phyloP scores from a whole-genome alignment of 805 yeast genomes.

The Diddensiella transvaalensis region DNA sequence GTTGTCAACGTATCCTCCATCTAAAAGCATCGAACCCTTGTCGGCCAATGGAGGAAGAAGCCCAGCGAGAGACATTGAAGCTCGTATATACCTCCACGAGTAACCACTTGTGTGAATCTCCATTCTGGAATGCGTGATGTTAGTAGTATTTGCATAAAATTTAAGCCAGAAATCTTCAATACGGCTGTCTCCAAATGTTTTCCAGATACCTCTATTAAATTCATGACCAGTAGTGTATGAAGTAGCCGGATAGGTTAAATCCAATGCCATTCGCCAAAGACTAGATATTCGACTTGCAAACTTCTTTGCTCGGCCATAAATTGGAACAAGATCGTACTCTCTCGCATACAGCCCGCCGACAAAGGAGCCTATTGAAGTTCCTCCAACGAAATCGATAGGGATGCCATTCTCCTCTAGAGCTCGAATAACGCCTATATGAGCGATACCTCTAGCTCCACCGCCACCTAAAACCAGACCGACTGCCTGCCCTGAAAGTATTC shows the following conservation, averaged over 20 bases:
- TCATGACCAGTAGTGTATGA: slow-evolving; percentile 97
- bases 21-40: slow-evolving; percentile 87
- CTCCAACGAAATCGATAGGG: slow-evolving; percentile 92
- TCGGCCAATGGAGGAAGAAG: slow-evolving; percentile 79
- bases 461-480: slow-evolving; percentile 95
- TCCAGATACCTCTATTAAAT: slow-evolving; percentile 97
- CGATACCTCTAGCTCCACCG: slow-evolving; percentile 94
- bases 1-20: slow-evolving; percentile 95
- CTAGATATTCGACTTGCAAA: slow-evolving; percentile 81
- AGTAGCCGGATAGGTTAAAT: slow-evolving; percentile 88
- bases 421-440: slow-evolving; percentile 87
- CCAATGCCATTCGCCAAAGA: slow-evolving; percentile 78
- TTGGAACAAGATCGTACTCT: slow-evolving; percentile 87
- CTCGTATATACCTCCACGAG: slow-evolving; percentile 93
- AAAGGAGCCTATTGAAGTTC: slow-evolving; percentile 94
- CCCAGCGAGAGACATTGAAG: slow-evolving; percentile 96
- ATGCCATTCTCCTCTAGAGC: slow-evolving; percentile 90
- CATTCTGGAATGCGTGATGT: slow-evolving; percentile 91
- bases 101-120: slow-evolving; percentile 90
- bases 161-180: slow-evolving; percentile 96
- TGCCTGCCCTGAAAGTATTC: slow-evolving; percentile 87
- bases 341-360: slow-evolving; percentile 93
- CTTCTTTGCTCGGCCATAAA: slow-evolving; percentile 83
- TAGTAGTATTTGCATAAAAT: slow-evolving; percentile 87
- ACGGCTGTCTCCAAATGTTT: slow-evolving; percentile 84